phyloP scores from a whole-genome alignment of 2,329 filamentous ascomycete species.

The Gliomastix tumulicola region DNA sequence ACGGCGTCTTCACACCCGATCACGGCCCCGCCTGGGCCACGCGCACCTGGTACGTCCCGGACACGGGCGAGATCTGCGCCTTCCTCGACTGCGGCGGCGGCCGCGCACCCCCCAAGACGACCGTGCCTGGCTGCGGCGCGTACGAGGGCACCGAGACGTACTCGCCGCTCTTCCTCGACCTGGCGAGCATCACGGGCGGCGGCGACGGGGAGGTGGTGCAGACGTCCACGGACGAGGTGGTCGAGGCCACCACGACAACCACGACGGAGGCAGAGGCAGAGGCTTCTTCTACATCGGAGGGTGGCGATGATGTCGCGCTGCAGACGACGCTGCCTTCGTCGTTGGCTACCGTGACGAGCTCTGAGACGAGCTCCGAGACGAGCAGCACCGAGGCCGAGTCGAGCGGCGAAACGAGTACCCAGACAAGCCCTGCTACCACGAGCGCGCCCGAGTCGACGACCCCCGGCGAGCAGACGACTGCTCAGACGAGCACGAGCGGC shows the following conservation, averaged over 20 bases:
- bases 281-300: too few relatives aligned
- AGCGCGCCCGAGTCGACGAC: too few relatives aligned
- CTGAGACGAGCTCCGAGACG: too few relatives aligned
- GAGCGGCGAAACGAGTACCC: neutral
- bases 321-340: too few relatives aligned
- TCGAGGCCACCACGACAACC: neutral
- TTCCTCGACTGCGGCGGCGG: slow-evolving; percentile 62
- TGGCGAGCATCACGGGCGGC: slow-evolving; percentile 15
- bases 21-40: slow-evolving; percentile 29
- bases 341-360: too few relatives aligned
- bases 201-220: neutral
- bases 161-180: slow-evolving; percentile 39
- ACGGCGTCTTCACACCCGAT: slow-evolving; percentile 1
- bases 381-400: neutral
- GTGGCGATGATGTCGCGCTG: too few relatives aligned
- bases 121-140: slow-evolving; percentile 50
- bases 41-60: slow-evolving; percentile 54
- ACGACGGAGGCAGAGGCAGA: neutral
- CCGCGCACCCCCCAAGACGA: slow-evolving; percentile 55
- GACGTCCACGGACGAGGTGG: neutral
- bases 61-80: slow-evolving; percentile 56
- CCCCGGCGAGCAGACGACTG: too few relatives aligned
- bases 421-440: neutral
- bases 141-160: slow-evolving; percentile 51
- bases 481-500: too few relatives aligned